phyloP scores from a whole-genome alignment of 78 protist genomes.

The Dictyostelium brefeldianum region DNA sequence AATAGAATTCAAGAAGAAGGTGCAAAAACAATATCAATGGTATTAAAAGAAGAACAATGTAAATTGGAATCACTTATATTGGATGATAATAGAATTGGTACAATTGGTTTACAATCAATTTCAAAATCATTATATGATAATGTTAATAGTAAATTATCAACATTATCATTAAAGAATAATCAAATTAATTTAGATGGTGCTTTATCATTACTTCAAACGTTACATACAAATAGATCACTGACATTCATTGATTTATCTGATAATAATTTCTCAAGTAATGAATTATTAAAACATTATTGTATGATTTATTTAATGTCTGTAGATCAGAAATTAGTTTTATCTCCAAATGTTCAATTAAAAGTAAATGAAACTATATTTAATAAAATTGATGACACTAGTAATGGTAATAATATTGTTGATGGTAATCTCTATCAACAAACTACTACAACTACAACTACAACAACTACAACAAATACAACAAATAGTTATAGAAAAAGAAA shows the following conservation, averaged over 20 bases:
- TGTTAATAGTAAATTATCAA: background rate
- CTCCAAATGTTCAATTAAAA: constrained; percentile 16
- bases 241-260: constrained; percentile 1
- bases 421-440: background rate
- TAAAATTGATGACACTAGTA: background rate
- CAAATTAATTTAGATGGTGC: constrained; percentile 7
- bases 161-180: background rate
- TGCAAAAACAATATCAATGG: constrained; percentile 15
- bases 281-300: constrained; percentile 9
- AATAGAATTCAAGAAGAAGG: constrained; percentile 47
- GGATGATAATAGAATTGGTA: constrained; percentile 30
- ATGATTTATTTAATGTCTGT: background rate
- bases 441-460: background rate
- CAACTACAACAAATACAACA: background rate
- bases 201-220: constrained; percentile 3
- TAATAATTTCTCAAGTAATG: background rate
- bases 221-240: constrained; percentile 18
- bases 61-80: background rate
- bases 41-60: background rate
- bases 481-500: constrained; percentile 10
- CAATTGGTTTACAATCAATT: background rate
- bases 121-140: constrained; percentile 22
- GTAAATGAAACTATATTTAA: constrained; percentile 24
- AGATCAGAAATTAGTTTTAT: constrained; percentile 19
- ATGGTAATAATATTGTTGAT: constrained; percentile 8